Conservation (phyloP, 805 yeast genomes). For the Metschnikowia santaceciliae region DNA sequence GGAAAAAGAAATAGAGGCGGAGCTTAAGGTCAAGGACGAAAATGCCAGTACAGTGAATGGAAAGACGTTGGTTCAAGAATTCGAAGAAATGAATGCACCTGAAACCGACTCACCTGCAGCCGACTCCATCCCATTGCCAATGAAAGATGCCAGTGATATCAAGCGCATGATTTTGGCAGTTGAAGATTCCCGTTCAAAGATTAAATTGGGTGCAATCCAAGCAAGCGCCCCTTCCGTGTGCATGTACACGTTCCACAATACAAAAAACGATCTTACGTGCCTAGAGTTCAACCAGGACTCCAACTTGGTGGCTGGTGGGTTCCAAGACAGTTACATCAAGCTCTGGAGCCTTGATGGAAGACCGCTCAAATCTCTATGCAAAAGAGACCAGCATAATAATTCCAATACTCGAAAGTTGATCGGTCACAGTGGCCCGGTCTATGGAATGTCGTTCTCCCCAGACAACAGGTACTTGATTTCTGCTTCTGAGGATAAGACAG, state of each 20-base stretch:
- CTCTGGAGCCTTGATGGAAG: slow-evolving; percentile 93
- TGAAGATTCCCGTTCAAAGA: slow-evolving; percentile 75
- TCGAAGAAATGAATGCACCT: slow-evolving; percentile 52
- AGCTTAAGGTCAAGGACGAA: slow-evolving; percentile 75
- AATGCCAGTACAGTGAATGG: slow-evolving; percentile 29
- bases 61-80: slow-evolving; percentile 60
- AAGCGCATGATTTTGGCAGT: slow-evolving; percentile 74
- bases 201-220: slow-evolving; percentile 65
- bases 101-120: slow-evolving; percentile 64
- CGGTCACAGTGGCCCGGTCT: slow-evolving; percentile 95
- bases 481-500: slow-evolving; percentile 88
- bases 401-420: slow-evolving; percentile 56
- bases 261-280: slow-evolving; percentile 83
- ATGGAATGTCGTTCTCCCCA: slow-evolving; percentile 86
- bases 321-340: slow-evolving; percentile 85
- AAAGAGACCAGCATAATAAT: slow-evolving; percentile 48
- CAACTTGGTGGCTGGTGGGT: slow-evolving; percentile 87
- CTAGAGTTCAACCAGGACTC: slow-evolving; percentile 85
- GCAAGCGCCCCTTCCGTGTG: slow-evolving; percentile 91
- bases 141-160: slow-evolving; percentile 73
- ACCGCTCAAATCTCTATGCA: slow-evolving; percentile 61
- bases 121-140: slow-evolving; percentile 81
- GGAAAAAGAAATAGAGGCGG: slow-evolving; percentile 78
- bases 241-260: slow-evolving; percentile 97
- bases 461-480: slow-evolving; percentile 79